A percentile compares a stretch with the other conserved stretches of the same genome.
phyloP scores from a whole-genome alignment of 73 alveolate genomes.

The Urostyla sp. region DNA sequence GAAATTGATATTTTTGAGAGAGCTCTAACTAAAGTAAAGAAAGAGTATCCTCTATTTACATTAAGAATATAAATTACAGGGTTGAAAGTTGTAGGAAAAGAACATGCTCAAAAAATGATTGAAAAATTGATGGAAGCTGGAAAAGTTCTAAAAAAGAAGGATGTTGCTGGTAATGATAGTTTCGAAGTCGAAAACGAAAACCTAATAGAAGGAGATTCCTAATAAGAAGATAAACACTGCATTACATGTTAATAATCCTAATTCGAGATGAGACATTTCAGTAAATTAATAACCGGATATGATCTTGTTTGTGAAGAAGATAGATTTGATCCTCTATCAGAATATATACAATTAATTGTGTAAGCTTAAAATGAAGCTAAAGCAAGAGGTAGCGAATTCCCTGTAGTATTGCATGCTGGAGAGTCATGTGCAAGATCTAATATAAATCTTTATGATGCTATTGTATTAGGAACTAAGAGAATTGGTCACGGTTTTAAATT shows the following conservation, averaged over 20 bases:
- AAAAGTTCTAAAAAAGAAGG: too few species aligned
- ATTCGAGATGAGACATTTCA: slow-evolving; percentile 1
- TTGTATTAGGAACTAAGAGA: slow-evolving; percentile 71
- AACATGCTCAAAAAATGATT: background rate
- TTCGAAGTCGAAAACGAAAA: slow-evolving; percentile 19
- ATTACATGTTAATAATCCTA: too few species aligned
- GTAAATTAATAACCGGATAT: slow-evolving; percentile 54
- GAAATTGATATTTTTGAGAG: slow-evolving; percentile 51
- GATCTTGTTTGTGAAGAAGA: slow-evolving; percentile 77
- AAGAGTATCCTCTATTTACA: slow-evolving; percentile 59
- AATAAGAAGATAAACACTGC: background rate
- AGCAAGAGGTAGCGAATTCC: slow-evolving; percentile 5
- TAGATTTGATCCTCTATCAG: slow-evolving; percentile 20
- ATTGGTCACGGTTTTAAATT: slow-evolving; percentile 73
- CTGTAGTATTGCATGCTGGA: slow-evolving; percentile 67
- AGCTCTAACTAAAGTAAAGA: slow-evolving; percentile 49
- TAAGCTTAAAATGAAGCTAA: too few species aligned
- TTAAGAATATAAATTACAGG: slow-evolving; percentile 7
- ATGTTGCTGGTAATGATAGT: slow-evolving; percentile 6
- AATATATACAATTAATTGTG: slow-evolving; percentile 18
- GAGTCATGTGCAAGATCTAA: slow-evolving; percentile 56
- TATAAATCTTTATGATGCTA: slow-evolving; percentile 63
- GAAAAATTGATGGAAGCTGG: background rate
- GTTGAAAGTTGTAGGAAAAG: slow-evolving; percentile 45
- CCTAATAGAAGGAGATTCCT: background rate